These are phyloP conservation scores for Tuber microsphaerosporum DNA, from an alignment of 495 filamentous ascomycete species.

Conservation along the genomic window DNA sequence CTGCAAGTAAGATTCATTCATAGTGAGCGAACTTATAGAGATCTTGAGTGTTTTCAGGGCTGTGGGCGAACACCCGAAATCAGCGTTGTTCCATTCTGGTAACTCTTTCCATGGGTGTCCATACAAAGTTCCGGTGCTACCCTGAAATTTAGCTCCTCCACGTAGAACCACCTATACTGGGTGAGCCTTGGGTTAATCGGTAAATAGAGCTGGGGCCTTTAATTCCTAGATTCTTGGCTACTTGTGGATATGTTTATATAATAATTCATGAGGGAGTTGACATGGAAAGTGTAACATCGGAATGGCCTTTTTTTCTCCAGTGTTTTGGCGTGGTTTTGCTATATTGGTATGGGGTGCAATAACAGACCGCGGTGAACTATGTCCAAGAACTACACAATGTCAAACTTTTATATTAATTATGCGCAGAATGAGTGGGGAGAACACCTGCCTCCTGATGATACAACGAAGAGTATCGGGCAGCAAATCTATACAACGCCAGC, in stretches of 20 bases:
- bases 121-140: neutral
- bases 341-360: neutral
- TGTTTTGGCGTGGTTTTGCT: neutral
- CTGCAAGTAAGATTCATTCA: neutral
- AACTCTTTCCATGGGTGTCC: neutral
- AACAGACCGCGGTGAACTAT: neutral
- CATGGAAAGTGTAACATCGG: neutral
- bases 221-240: neutral
- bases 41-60: neutral
- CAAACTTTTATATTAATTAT: conserved; percentile 4
- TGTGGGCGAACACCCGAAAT: neutral
- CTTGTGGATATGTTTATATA: neutral
- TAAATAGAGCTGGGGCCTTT: neutral
- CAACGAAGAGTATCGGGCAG: neutral
- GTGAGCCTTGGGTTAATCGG: neutral
- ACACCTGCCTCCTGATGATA: neutral
- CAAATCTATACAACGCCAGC: neutral
- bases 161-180: neutral
- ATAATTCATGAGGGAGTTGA: neutral
- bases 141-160: neutral
- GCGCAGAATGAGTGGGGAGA: neutral
- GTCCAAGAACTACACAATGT: neutral
- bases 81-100: too few species aligned
- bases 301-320: neutral
- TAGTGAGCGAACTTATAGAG: neutral